phyloP scores from a whole-genome alignment of 352 stramenopile genomes.

The Pythium apleroticum region DNA sequence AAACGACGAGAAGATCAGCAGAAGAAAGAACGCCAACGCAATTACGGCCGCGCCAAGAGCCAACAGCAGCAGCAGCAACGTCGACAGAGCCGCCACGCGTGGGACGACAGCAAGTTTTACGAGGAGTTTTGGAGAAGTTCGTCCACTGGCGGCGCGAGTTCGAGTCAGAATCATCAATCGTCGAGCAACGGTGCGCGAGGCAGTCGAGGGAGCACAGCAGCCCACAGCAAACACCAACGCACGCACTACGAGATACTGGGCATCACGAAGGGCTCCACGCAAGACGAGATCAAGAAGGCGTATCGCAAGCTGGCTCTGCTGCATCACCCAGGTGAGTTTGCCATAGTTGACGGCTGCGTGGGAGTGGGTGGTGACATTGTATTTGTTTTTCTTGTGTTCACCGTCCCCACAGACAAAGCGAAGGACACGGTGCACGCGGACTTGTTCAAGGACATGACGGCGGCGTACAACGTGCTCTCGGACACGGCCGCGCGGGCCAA shows the following conservation, averaged over 20 bases:
- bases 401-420: constrained; percentile 58
- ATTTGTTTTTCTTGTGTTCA: constrained; percentile 12
- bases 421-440: constrained; percentile 60
- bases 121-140: constrained; percentile 44
- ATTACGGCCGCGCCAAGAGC: constrained; percentile 24
- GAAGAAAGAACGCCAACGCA: constrained; percentile 27
- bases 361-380: not conserved
- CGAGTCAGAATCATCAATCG: constrained; percentile 21
- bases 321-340: constrained; percentile 76
- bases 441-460: constrained; percentile 87
- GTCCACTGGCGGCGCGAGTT: constrained; percentile 17
- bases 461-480: constrained; percentile 82
- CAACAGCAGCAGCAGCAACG: constrained; percentile 42
- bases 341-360: not conserved
- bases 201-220: not conserved
- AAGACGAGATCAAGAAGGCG: constrained; percentile 85
- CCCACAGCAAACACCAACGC: constrained; percentile 25
- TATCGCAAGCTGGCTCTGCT: constrained; percentile 87
- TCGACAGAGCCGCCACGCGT: constrained; percentile 36
- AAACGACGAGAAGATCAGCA: constrained; percentile 48
- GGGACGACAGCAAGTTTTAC: constrained; percentile 54
- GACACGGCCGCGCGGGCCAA: constrained; percentile 50
- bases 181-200: constrained; percentile 18
- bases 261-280: constrained; percentile 50
- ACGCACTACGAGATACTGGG: constrained; percentile 86